Evolutionary conservation across 768 basidiomycete species (phyloP).

Genomic region (Xerocomellus chrysenteron): DNA sequence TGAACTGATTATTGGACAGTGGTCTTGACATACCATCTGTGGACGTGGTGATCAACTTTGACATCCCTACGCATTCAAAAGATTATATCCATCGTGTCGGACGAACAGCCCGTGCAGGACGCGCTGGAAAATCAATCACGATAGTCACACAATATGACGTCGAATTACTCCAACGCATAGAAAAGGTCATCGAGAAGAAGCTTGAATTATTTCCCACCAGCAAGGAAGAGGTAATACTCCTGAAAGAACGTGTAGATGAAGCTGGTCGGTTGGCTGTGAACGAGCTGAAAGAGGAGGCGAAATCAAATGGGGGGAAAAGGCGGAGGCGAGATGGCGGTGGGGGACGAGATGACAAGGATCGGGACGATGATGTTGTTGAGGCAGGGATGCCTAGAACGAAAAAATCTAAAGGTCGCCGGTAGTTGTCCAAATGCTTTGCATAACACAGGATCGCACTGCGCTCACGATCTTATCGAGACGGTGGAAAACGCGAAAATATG

Average conservation of each 20-base stretch:
- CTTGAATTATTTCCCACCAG: conserved; percentile 87
- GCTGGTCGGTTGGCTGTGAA: conserved; percentile 74
- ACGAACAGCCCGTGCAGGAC: conserved; percentile 95
- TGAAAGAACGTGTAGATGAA: conserved; percentile 88
- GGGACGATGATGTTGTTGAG: conserved; percentile 91
- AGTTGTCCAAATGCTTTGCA: conserved; percentile 2
- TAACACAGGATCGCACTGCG: too few species aligned
- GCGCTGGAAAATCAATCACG: conserved; percentile 95
- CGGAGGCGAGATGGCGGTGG: conserved; percentile 47
- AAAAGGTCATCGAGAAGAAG: conserved; percentile 87
- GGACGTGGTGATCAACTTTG: conserved; percentile 96
- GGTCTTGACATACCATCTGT: conserved; percentile 96
- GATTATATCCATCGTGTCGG: conserved; percentile 99
- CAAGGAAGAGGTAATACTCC: conserved; percentile 81
- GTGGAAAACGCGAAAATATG: not conserved
- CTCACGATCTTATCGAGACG: too few species aligned
- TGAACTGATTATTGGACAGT: conserved; percentile 37
- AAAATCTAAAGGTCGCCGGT: conserved; percentile 50
- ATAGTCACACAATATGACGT: conserved; percentile 98
- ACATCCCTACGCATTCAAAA: conserved; percentile 96
- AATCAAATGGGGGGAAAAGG: conserved; percentile 50
- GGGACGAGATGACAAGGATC: conserved; percentile 73
- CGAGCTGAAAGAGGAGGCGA: conserved; percentile 77
- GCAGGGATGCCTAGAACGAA: conserved; percentile 78
- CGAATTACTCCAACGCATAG: conserved; percentile 93